Conservation (phyloP, 1,284 basidiomycete species). For the Xanthoconium separans region DNA sequence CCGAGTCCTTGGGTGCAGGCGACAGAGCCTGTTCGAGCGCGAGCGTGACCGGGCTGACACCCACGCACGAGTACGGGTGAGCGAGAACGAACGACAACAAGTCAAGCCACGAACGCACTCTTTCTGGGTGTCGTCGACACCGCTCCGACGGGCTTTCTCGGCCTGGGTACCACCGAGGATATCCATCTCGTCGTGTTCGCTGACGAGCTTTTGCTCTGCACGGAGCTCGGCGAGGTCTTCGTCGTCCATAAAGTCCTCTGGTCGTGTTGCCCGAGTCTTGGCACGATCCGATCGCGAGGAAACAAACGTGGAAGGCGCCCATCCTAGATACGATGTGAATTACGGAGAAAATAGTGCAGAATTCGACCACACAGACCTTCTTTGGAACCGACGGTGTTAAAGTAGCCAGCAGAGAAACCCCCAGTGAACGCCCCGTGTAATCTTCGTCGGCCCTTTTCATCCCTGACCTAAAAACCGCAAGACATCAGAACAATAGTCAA, state of each 20-base stretch:
- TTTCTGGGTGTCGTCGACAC: conserved; percentile 44
- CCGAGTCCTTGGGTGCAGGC: conserved; percentile 65
- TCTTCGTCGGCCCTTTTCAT: conserved; percentile 90
- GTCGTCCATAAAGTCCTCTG: conserved; percentile 99
- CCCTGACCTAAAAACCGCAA: conserved; percentile 64
- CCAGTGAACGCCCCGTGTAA: conserved; percentile 98
- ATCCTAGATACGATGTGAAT: conserved; percentile 56
- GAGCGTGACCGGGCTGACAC: conserved; percentile 55
- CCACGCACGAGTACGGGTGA: neutral
- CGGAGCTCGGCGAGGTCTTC: conserved; percentile 87
- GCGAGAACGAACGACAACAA: neutral
- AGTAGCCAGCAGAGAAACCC: conserved; percentile 97
- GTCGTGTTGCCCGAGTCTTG: conserved; percentile 55
- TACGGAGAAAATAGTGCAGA: neutral
- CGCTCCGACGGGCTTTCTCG: conserved; percentile 38
- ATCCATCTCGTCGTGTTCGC: conserved; percentile 76
- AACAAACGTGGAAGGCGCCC: conserved; percentile 89
- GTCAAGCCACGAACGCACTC: conserved; percentile 47
- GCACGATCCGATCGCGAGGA: conserved; percentile 79
- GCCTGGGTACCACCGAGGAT: conserved; percentile 57
- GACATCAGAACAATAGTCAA: conserved; percentile 23
- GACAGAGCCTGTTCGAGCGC: conserved; percentile 61
- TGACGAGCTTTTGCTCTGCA: conserved; percentile 71
- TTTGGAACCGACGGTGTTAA: conserved; percentile 93
- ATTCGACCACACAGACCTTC: conserved; percentile 60